Base-by-base conservation (phyloP, 495 filamentous ascomycete genomes). In the Viridothelium virens region DNA sequence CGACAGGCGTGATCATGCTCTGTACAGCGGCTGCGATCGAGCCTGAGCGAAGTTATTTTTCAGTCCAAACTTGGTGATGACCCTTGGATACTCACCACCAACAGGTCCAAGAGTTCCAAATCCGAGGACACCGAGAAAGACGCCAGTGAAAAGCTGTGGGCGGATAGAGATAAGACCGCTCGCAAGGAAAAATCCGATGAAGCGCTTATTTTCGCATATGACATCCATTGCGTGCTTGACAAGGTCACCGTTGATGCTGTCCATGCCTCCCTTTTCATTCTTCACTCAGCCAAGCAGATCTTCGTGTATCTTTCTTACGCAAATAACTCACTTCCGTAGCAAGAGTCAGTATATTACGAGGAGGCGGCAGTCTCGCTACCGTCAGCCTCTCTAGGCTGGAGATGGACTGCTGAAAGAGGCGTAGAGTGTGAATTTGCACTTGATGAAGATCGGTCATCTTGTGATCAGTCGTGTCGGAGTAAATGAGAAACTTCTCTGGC, bases 1-100 rank as follows among this genome's bases (percentile, higher is more conserved):
- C 68, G 10, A 75, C 70, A 14, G 71, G 70, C 7, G 65, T 66
- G 2, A 71, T 65, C 11, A 50, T 61, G 6, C 64, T 48, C 31
- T 74, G 74, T 1, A 56, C 48, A 0, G 37, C 53, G 0, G 73
- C 63, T 50, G 73, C 73, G 11, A 72, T 2, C 1, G 74, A 70
- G 3, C 63, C 70, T 73, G 10, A 44, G 14, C 16, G 38, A 10
- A 33, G 25, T 14, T 41, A 44, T 16, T 38, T 25, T 34, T 34
- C 4, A 25, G 36, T 46, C 11, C 14, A 33, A 37, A 6, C 14
- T 12, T 38, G 9, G 11, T 62, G 4, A 33, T 38, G 16, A 16
- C n/a, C 16, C 12, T 37, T 9, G 34, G 4, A 16, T 62, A 33
- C 38, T 25, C 38, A 63, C 62, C 62, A 63, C 36, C 62, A 12